These are phyloP conservation scores for Rubia balearica DNA, from an alignment of 305 asterid genomes.

Conservation along the genomic window DNA sequence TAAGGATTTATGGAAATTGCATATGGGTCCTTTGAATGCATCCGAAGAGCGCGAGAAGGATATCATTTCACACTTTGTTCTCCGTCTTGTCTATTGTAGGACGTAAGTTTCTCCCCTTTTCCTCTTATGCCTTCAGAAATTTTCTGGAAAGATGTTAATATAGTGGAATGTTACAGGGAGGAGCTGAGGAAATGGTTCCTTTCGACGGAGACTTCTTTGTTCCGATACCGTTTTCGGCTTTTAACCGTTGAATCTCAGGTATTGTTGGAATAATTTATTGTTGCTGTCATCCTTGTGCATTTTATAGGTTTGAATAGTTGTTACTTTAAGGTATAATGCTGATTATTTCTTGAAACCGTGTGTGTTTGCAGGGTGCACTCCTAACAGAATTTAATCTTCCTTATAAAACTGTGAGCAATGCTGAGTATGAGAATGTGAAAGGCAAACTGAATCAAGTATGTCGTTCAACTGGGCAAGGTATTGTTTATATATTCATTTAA, in stretches of 20 bases:
- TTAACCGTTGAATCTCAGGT: conserved; percentile 62
- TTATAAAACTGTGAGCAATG: conserved; percentile 61
- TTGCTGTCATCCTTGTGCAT: conserved; percentile 11
- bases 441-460: conserved; percentile 72
- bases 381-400: conserved; percentile 75
- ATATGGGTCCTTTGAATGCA: conserved; percentile 62
- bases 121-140: conserved; percentile 3
- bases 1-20: conserved; percentile 46
- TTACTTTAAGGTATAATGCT: conserved; percentile 6
- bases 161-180: neutral
- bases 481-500: conserved; percentile 25
- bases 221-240: neutral
- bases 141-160: neutral
- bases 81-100: conserved; percentile 92
- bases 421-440: conserved; percentile 79
- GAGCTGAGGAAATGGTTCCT: neutral
- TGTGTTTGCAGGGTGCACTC: conserved; percentile 47
- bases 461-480: conserved; percentile 44
- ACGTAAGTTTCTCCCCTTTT: conserved; percentile 43
- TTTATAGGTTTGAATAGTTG: conserved; percentile 6
- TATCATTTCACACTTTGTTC: conserved; percentile 84
- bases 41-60: conserved; percentile 63
- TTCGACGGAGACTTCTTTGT: neutral
- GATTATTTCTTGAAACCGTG: conserved; percentile 14
- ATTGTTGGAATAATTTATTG: conserved; percentile 16